Evolutionary conservation across 2,329 filamentous ascomycete genomes (phyloP).

Genomic region (Ophiocordyceps camponoti-saundersi): DNA sequence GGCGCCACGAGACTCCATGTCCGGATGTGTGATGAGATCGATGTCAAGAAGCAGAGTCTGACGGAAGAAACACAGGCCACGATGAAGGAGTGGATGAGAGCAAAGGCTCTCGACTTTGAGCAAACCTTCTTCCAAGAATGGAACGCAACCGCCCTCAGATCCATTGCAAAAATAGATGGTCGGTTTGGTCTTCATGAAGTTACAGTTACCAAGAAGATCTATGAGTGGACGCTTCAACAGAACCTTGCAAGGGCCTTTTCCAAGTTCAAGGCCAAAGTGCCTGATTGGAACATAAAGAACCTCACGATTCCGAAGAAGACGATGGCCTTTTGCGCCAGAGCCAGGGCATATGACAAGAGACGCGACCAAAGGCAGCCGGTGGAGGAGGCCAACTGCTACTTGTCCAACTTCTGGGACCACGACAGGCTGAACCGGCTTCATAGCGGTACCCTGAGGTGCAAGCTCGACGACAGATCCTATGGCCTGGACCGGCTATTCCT

Average conservation of each 20-base stretch:
- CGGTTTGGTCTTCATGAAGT: not conserved
- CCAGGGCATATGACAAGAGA: not conserved
- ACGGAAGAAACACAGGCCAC: not conserved
- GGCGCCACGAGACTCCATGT: not conserved
- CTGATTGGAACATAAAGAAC: not conserved
- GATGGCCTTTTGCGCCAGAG: not conserved
- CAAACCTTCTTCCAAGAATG: not conserved
- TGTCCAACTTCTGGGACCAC: not conserved
- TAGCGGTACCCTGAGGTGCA: not conserved
- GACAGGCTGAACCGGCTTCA: not conserved
- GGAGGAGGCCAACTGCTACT: not conserved
- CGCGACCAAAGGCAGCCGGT: not conserved
- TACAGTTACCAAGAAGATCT: not conserved
- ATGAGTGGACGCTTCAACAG: not conserved
- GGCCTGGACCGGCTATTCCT: not conserved
- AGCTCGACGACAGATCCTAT: not conserved
- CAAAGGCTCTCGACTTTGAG: not conserved
- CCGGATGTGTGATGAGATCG: not conserved
- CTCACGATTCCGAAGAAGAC: not conserved
- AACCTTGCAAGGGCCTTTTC: not conserved
- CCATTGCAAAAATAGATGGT: not conserved
- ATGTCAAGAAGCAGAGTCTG: not conserved
- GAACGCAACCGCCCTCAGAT: not conserved
- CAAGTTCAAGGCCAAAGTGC: not conserved
- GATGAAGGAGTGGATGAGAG: not conserved